phyloP scores from a whole-genome alignment of 2,329 filamentous ascomycete genomes.

The Daldinia eschscholtzii region DNA sequence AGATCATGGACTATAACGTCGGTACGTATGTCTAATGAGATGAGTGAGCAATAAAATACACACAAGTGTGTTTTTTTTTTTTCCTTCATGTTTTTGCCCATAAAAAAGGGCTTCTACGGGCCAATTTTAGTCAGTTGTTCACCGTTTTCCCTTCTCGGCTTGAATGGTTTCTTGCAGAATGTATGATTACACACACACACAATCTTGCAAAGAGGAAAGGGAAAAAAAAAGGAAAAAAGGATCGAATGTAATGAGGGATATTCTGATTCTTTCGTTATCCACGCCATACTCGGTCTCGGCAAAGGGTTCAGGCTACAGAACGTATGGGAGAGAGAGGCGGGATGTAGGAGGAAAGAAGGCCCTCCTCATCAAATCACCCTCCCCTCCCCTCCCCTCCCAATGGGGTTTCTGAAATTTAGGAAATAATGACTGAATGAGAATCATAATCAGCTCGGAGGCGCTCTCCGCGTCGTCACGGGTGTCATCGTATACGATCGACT shows the following conservation, averaged over 20 bases:
- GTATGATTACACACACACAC: neutral
- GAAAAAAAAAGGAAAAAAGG: neutral
- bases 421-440: neutral
- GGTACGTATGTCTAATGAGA: neutral
- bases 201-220: neutral
- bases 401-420: neutral
- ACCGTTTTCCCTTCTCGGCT: too few relatives aligned
- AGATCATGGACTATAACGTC: neutral
- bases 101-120: neutral
- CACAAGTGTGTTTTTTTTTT: neutral
- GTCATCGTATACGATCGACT: neutral
- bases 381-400: too few relatives aligned
- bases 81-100: neutral
- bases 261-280: neutral
- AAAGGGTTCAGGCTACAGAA: neutral
- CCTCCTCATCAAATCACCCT: neutral
- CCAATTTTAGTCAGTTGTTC: slow-evolving; percentile 8
- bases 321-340: neutral
- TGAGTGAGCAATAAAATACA: neutral
- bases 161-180: neutral
- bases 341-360: neutral
- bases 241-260: neutral
- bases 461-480: neutral
- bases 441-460: neutral
- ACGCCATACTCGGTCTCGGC: too few relatives aligned